Percentiles rank a stretch among this genome's conserved stretches.
These are phyloP conservation scores for Podospora appendiculata DNA, from an alignment of 495 filamentous ascomycete species.

Conservation along the genomic window DNA sequence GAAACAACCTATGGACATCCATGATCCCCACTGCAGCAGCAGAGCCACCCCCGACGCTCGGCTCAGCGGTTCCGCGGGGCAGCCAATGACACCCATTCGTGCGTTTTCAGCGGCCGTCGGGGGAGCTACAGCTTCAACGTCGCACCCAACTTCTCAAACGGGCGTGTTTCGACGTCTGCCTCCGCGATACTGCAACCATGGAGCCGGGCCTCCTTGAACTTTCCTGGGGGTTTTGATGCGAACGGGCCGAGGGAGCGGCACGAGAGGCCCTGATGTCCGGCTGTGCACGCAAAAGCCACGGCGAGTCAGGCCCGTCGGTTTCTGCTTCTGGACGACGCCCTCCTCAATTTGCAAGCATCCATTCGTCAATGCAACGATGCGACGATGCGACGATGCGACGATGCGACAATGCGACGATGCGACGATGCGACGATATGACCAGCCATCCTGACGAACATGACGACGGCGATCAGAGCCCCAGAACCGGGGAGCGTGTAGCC, in stretches of 20 bases:
- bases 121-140: too few species aligned
- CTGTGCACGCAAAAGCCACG: too few species aligned
- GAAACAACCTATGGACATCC: too few species aligned
- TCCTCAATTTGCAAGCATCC: background rate
- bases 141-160: background rate
- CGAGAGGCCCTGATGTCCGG: too few species aligned
- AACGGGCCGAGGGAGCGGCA: slow-evolving; percentile 8
- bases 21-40: too few species aligned
- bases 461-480: background rate
- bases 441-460: background rate
- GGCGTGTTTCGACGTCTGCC: slow-evolving; percentile 1
- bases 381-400: slow-evolving; percentile 1
- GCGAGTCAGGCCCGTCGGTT: too few species aligned
- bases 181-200: slow-evolving; percentile 23
- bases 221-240: background rate
- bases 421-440: background rate
- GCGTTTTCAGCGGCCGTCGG: too few species aligned
- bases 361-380: too few species aligned
- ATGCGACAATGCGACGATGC: background rate
- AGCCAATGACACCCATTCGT: too few species aligned
- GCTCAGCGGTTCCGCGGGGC: too few species aligned
- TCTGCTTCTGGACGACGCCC: too few species aligned
- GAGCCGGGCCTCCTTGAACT: background rate
- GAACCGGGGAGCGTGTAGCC: background rate
- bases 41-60: too few species aligned